phyloP scores from a whole-genome alignment of 2,329 filamentous ascomycete genomes.

The Setomelanomma holmii region DNA sequence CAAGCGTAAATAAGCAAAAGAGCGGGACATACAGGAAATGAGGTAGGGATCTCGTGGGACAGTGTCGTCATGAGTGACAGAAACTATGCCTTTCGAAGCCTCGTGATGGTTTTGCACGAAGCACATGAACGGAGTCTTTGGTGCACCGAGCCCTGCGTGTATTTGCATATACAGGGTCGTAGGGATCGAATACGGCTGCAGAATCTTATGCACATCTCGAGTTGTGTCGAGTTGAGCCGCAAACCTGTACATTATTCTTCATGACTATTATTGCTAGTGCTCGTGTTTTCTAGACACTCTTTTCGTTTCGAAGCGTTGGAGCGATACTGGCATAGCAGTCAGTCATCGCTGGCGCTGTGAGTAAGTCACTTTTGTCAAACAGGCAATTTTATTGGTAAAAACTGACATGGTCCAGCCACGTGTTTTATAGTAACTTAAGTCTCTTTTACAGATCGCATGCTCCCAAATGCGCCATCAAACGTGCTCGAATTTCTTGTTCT shows the following conservation, averaged over 20 bases:
- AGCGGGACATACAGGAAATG: not conserved
- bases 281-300: no score
- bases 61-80: no score
- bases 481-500: not conserved
- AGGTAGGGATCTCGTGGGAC: not conserved
- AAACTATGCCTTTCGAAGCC: not conserved
- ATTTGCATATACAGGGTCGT: not conserved
- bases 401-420: no score
- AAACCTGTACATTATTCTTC: constrained; percentile 1
- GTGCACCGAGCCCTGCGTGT: not conserved
- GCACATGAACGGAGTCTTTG: not conserved
- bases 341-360: no score
- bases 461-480: not conserved
- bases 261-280: not conserved
- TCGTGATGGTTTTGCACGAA: not conserved
- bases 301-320: no score
- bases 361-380: no score
- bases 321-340: no score
- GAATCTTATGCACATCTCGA: not conserved
- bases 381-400: no score
- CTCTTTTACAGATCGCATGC: not conserved
- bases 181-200: no score
- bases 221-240: not conserved
- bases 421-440: not conserved
- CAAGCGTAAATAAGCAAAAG: not conserved